Evolutionary conservation across 2,329 filamentous ascomycete genomes (phyloP).

Genomic region (Fonsecaea pugnacius): DNA sequence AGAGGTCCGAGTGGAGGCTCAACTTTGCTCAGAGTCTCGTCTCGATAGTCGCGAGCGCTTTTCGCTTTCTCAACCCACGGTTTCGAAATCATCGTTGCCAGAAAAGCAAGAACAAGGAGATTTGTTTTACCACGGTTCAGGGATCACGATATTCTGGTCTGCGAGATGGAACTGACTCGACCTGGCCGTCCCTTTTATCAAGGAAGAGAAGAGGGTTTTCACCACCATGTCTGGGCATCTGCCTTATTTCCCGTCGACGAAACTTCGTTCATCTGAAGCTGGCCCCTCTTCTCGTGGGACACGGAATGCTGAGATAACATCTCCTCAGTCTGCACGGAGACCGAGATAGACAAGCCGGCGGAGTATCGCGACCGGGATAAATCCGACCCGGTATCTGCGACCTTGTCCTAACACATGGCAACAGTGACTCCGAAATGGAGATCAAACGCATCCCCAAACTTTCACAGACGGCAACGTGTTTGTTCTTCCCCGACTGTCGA

Average conservation of each 20-base stretch:
- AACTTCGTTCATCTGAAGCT: neutral
- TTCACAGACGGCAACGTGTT: neutral
- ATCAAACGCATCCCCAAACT: neutral
- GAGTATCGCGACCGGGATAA: constrained; percentile 20
- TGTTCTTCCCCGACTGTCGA: constrained; percentile 10
- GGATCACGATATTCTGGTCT: neutral
- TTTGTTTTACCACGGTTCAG: neutral
- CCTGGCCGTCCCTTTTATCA: neutral
- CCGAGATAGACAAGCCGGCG: constrained; percentile 21
- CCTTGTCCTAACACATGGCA: constrained; percentile 1
- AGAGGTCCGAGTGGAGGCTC: constrained; percentile 34
- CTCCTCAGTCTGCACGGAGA: neutral
- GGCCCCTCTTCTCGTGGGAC: neutral
- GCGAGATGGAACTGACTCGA: neutral
- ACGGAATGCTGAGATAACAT: constrained; percentile 12
- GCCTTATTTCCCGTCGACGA: neutral
- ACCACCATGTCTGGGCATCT: neutral
- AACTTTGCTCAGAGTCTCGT: constrained; percentile 36
- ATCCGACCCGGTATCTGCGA: constrained; percentile 9
- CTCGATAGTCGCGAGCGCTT: constrained; percentile 32
- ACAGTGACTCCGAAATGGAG: neutral
- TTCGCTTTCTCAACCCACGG: constrained; percentile 36
- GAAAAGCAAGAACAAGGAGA: neutral
- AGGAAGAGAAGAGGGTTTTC: neutral
- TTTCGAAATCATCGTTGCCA: constrained; percentile 17